Evolutionary conservation across 441 rosid species (phyloP).

Genomic region (Populus tomentosa): DNA sequence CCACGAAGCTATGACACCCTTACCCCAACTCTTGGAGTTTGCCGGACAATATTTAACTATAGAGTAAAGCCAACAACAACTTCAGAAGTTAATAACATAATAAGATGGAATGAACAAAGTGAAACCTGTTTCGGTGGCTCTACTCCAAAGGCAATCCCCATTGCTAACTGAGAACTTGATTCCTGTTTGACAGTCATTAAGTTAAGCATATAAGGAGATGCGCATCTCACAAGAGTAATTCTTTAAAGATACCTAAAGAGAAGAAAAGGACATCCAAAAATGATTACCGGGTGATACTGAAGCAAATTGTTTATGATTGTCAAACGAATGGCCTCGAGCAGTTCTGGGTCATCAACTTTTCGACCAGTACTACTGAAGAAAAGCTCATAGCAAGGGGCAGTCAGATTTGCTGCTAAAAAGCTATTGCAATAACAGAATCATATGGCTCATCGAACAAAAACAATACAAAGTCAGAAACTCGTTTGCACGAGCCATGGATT

Average conservation of each 20-base stretch:
- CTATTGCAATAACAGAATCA: conserved; percentile 8
- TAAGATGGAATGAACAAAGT: background rate
- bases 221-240: background rate
- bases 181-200: conserved; percentile 46
- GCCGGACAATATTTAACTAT: background rate
- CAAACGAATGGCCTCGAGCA: conserved; percentile 96
- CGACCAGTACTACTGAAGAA: conserved; percentile 77
- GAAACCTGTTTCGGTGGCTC: conserved; percentile 69
- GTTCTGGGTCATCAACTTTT: conserved; percentile 90
- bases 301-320: conserved; percentile 86
- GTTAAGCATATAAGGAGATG: conserved; percentile 10
- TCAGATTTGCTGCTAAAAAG: conserved; percentile 4
- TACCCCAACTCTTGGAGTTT: too few species aligned
- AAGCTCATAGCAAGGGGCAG: conserved; percentile 14
- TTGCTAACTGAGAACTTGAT: conserved; percentile 90
- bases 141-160: conserved; percentile 91
- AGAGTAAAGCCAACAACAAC: background rate
- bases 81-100: background rate
- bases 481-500: too few species aligned
- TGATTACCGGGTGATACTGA: conserved; percentile 84
- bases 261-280: conserved; percentile 2
- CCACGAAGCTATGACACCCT: background rate
- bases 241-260: background rate
- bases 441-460: background rate
- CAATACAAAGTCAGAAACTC: background rate